phyloP scores from a whole-genome alignment of 345 rosid species.

The Linum lewisii region DNA sequence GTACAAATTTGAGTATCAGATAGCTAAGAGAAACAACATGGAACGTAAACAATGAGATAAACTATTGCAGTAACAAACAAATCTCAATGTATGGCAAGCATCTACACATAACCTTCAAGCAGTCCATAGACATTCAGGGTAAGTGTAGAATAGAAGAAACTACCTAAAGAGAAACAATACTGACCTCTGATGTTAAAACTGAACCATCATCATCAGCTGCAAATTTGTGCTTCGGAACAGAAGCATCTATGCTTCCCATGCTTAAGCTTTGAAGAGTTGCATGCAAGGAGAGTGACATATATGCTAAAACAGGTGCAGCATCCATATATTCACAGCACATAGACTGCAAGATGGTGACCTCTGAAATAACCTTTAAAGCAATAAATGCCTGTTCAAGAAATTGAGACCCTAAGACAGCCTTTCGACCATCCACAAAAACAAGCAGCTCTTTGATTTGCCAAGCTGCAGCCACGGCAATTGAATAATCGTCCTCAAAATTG shows the following conservation, averaged over 20 bases:
- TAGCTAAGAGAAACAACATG: too few species aligned
- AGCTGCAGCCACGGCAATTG: conserved; percentile 61
- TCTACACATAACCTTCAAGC: background rate
- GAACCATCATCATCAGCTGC: conserved; percentile 16
- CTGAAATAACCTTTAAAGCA: conserved; percentile 66
- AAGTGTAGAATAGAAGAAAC: conserved; percentile 11
- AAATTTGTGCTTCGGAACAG: conserved; percentile 19
- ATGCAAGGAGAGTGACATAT: conserved; percentile 58
- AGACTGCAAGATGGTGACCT: conserved; percentile 61
- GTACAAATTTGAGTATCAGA: background rate
- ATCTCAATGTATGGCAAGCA: too few species aligned
- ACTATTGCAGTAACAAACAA: too few species aligned
- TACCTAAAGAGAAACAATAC: conserved; percentile 9
- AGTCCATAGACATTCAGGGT: conserved; percentile 1
- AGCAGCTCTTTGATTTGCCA: conserved; percentile 88
- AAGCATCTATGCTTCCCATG: conserved; percentile 9
- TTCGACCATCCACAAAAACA: conserved; percentile 35
- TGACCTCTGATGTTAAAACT: conserved; percentile 36
- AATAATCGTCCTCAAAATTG: conserved; percentile 59
- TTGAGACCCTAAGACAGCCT: conserved; percentile 47
- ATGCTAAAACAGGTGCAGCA: conserved; percentile 58
- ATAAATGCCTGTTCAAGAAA: conserved; percentile 34
- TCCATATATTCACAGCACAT: conserved; percentile 42
- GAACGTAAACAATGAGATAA: too few species aligned
- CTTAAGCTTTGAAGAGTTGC: conserved; percentile 33